These are phyloP conservation scores for Podosphaera leucotricha DNA, from an alignment of 2,329 filamentous ascomycete species.

Conservation along the genomic window DNA sequence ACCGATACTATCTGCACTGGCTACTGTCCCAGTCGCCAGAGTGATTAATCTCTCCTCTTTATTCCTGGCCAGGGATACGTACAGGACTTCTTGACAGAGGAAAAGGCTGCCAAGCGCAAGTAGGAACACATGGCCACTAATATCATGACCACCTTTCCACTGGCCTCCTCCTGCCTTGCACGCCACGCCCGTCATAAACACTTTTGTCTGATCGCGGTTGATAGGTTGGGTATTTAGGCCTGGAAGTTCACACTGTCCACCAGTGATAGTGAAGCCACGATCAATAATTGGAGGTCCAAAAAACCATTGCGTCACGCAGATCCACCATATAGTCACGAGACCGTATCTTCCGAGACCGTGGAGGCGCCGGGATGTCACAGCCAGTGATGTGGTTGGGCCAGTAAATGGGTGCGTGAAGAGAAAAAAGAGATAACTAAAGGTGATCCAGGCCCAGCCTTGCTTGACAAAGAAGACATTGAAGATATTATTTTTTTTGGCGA, in stretches of 20 bases:
- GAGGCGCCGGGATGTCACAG: conserved; percentile 22
- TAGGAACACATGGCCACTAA: conserved; percentile 86
- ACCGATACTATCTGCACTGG: conserved; percentile 29
- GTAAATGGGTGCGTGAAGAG: conserved; percentile 40
- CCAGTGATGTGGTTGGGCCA: conserved; percentile 19
- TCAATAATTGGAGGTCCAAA: conserved; percentile 84
- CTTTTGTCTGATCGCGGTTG: conserved; percentile 21
- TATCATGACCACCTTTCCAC: conserved; percentile 90
- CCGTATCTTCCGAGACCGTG: conserved; percentile 45
- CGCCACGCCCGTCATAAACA: conserved; percentile 41
- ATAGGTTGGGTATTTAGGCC: neutral
- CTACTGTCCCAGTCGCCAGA: conserved; percentile 41
- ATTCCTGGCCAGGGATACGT: conserved; percentile 26
- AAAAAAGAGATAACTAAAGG: conserved; percentile 47
- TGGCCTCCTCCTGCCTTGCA: conserved; percentile 63
- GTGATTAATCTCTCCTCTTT: conserved; percentile 41
- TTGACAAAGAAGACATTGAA: conserved; percentile 93
- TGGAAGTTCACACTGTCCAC: conserved; percentile 49
- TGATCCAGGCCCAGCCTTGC: conserved; percentile 82
- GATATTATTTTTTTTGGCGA: conserved; percentile 78
- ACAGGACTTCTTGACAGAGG: conserved; percentile 57
- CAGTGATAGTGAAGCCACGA: conserved; percentile 67
- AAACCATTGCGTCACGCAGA: conserved; percentile 84
- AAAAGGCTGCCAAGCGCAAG: conserved; percentile 66
- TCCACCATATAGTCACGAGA: conserved; percentile 56